A percentile compares a stretch with the other conserved stretches of the same genome.
Conservation (phyloP, 1,284 basidiomycete genomes). For the Moesziomyces sp. region DNA sequence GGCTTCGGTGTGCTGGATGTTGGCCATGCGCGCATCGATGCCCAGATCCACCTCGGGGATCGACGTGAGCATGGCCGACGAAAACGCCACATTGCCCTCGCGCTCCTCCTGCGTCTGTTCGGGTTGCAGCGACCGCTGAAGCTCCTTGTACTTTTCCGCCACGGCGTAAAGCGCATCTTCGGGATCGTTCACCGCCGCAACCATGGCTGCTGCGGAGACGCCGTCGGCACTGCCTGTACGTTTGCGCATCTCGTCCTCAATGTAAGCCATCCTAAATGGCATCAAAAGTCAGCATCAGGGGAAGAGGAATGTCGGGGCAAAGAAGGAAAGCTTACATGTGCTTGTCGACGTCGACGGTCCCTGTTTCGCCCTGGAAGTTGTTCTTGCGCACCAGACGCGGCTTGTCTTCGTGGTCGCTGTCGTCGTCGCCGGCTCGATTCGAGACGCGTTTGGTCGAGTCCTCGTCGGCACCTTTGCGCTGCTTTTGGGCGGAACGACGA, state of each 20-base stretch:
- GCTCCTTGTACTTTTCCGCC: conserved; percentile 74
- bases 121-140: conserved; percentile 69
- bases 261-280: conserved; percentile 88
- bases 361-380: conserved; percentile 97
- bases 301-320: neutral
- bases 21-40: conserved; percentile 90
- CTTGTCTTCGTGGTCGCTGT: conserved; percentile 44
- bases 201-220: neutral
- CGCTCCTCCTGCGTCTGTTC: conserved; percentile 73
- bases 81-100: conserved; percentile 92
- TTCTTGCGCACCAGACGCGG: conserved; percentile 77
- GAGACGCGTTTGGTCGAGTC: neutral
- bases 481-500: conserved; percentile 77
- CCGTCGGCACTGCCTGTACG: conserved; percentile 66
- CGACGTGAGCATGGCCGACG: conserved; percentile 90
- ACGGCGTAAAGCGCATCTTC: conserved; percentile 84
- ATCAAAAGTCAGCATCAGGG: neutral
- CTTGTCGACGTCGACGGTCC: conserved; percentile 93
- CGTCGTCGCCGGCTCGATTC: conserved; percentile 2
- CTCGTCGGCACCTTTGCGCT: conserved; percentile 44
- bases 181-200: conserved; percentile 71
- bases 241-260: conserved; percentile 88
- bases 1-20: conserved; percentile 96
- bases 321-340: conserved; percentile 79
- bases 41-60: conserved; percentile 95